phyloP scores from a whole-genome alignment of 768 basidiomycete genomes.

The Inosperma sp. region DNA sequence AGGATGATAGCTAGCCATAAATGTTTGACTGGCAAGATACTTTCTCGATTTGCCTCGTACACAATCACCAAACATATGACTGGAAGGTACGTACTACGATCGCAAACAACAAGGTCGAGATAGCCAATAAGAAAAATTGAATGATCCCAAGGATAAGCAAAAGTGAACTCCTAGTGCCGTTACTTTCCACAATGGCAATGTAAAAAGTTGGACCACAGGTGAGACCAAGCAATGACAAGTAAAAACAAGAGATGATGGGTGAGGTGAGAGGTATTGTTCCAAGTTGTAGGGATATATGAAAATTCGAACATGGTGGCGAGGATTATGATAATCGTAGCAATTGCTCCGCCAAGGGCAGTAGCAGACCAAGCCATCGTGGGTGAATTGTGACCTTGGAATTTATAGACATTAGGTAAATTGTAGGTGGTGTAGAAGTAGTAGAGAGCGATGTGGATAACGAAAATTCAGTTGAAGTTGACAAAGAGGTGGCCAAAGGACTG shows the following conservation, averaged over 20 bases:
- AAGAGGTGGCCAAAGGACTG: constrained; percentile 94
- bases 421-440: constrained; percentile 96
- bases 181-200: constrained; percentile 78
- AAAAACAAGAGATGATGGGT: constrained; percentile 89
- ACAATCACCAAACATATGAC: constrained; percentile 97
- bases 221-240: constrained; percentile 79
- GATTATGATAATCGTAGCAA: constrained; percentile 96
- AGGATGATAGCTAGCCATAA: constrained; percentile 90
- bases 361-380: constrained; percentile 90
- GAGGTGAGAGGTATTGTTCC: constrained; percentile 97
- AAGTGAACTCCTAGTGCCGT: constrained; percentile 59
- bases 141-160: constrained; percentile 92
- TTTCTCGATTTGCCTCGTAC: constrained; percentile 94
- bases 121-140: constrained; percentile 90
- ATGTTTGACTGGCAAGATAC: constrained; percentile 97
- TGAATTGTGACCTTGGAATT: constrained; percentile 49
- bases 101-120: constrained; percentile 82
- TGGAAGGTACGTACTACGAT: constrained; percentile 93
- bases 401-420: constrained; percentile 87
- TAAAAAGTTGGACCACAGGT: constrained; percentile 95
- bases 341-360: constrained; percentile 89
- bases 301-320: constrained; percentile 92
- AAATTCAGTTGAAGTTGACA: constrained; percentile 99
- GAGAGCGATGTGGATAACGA: constrained; percentile 94
- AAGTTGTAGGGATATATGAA: constrained; percentile 95